Evolutionary conservation across 805 yeast genomes (phyloP), one percentile per base, ranked within the genome.

Genomic region (Metschnikowia anglica): DNA sequence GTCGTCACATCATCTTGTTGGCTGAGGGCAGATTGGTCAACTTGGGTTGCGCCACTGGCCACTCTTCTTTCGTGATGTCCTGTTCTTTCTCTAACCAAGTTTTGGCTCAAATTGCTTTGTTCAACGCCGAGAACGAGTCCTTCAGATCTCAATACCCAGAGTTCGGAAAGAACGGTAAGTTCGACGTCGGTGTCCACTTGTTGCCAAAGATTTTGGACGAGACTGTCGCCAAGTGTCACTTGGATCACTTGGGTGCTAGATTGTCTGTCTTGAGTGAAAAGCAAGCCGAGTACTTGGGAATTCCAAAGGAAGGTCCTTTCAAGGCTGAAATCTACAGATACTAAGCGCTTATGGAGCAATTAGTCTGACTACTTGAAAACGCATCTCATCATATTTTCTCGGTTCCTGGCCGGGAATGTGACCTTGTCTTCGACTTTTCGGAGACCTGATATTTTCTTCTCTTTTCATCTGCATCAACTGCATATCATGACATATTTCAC

Each of bases 71-170:
- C 68, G 99, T 91, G 66, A 91, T 91, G 99, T 89, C 97, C 52
- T 93, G 98, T 78, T 93, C 98, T 43, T 91, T 91, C 95, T 88
- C 97, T 62, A 91, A 91, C 87, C 99, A 91, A 80, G 98, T 91
- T 54, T 80, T 91, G 68, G 99, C 99, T 61, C 99, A 91, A 79
- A 91, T 70, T 46, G 74, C 74, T 16, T 62, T 71, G 68, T 91
- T 78, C 95, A 91, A 89, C 73, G 82, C 95, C 62, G 64, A 83
- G 53, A 89, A 91, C 76, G 74, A 68, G 48, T 81, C 66, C 52
- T 91, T 93, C 88, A 85, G 86, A 74, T 60, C 77, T 53, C 70
- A 83, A 69, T 84, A 72, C 74, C 84, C 88, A 53, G 98, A 91
- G 80, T 91, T 93, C 72, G 79, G 87, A 68, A 87, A 86, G 79